Base-by-base conservation (phyloP, 192 early-diverging fungal species). In the Coemansia reversa region DNA sequence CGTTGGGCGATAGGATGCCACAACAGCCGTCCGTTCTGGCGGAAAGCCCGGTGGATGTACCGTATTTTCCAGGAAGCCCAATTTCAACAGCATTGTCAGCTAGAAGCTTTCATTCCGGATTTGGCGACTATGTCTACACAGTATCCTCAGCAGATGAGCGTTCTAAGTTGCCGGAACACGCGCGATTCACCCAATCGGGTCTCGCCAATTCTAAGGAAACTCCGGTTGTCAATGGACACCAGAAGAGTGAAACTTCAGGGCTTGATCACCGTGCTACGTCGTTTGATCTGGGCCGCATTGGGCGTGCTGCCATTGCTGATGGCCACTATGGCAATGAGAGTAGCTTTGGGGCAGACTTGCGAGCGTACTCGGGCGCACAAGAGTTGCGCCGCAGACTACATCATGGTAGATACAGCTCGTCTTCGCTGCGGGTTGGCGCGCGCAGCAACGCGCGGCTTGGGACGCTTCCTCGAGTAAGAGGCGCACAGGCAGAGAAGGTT, bases 231-330 rank as follows among this genome's bases (percentile, higher is more conserved):
- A 29, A 29, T n/a, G 28, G 14, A 11, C 18, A 6, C 56, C 24
- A 12, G n/a, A 39, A 0, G 16, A 45, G 39, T 19, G 19, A 45
- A 51, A 32, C 58, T 27, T 58, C 51, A 22, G 27, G 55, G 5
- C 67, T 73, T 49, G 76, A 73, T 24, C 72, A 80, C 57, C 60
- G 78, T 18, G 78, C 78, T 7, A 80, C 65, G 20, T 80, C 78
- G 47, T 80, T 80, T 58, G 78, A 80, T 27, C 50, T 80, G 52
- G 72, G 78, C 2, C 69, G 51, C 45, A 72, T 75, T 29, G 62
- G 78, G 8, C 65, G 63, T 2, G 18, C 27, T 4, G 19, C 24
- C 5, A 14, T 47, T 42, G 45, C 18, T 7, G 39, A 45, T 45
- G 39, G 14, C 14, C 7, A 16, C 39, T 9, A 45, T 45, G 39